phyloP scores from a whole-genome alignment of 768 basidiomycete genomes.

The Clavaria fumosa region DNA sequence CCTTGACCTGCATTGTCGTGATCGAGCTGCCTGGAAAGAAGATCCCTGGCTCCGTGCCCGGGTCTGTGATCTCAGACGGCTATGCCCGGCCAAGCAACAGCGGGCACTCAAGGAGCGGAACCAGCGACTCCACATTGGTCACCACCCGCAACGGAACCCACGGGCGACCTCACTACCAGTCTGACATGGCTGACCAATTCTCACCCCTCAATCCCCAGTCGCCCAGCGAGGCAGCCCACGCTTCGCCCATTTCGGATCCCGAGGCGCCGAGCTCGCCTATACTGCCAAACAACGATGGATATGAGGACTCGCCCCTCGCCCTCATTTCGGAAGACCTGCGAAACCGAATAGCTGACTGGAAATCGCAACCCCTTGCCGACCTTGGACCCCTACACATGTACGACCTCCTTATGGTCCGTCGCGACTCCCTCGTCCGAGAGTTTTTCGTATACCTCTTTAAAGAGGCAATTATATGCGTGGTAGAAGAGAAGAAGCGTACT shows the following conservation, averaged over 20 bases:
- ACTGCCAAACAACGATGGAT: slow-evolving; percentile 10
- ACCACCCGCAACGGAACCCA: neutral
- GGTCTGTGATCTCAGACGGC: slow-evolving; percentile 35
- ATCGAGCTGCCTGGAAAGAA: slow-evolving; percentile 83
- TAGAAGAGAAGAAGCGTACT: slow-evolving; percentile 84
- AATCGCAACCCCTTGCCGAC: slow-evolving; percentile 80
- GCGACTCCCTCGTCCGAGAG: slow-evolving; percentile 81
- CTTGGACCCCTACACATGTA: slow-evolving; percentile 86
- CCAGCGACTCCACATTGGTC: neutral
- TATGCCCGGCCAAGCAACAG: slow-evolving; percentile 19
- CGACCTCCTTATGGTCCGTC: slow-evolving; percentile 77
- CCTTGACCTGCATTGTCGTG: slow-evolving; percentile 50
- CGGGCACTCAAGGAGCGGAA: no score
- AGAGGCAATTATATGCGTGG: slow-evolving; percentile 96
- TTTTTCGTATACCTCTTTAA: slow-evolving; percentile 96
- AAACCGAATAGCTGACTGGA: slow-evolving; percentile 90
- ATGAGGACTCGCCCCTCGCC: slow-evolving; percentile 62
- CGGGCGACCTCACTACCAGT: neutral
- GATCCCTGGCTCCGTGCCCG: slow-evolving; percentile 29
- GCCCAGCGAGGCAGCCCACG: slow-evolving; percentile 4
- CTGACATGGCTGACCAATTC: neutral
- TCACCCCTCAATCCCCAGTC: neutral
- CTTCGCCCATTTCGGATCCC: slow-evolving; percentile 5
- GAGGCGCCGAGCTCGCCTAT: slow-evolving; percentile 19
- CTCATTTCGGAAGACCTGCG: slow-evolving; percentile 81